Evolutionary conservation across 129 eudicot genomes (phyloP).

Genomic region (Flaveria linearis): DNA sequence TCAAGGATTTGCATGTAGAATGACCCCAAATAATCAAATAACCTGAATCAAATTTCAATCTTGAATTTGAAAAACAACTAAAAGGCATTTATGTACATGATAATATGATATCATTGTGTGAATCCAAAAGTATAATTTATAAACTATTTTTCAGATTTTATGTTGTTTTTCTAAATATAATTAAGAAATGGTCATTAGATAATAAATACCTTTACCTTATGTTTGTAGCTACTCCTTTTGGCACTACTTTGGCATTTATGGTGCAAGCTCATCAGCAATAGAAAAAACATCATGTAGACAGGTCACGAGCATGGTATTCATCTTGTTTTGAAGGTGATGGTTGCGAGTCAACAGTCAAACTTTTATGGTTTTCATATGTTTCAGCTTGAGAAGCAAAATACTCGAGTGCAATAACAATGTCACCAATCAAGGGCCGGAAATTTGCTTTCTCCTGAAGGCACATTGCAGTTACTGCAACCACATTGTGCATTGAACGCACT

Average conservation of each 20-base stretch:
- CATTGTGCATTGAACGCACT: slow-evolving; percentile 54
- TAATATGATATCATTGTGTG: not conserved
- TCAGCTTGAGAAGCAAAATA: slow-evolving; percentile 66
- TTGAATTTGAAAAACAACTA: not conserved
- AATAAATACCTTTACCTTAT: slow-evolving; percentile 10
- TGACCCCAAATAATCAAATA: not conserved
- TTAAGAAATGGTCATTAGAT: not conserved
- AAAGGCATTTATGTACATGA: not conserved
- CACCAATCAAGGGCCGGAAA: slow-evolving; percentile 69
- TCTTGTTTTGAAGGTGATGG: slow-evolving; percentile 32
- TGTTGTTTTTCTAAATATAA: not conserved
- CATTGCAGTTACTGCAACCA: slow-evolving; percentile 69
- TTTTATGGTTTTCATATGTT: slow-evolving; percentile 25
- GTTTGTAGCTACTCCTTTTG: not conserved
- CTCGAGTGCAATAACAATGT: slow-evolving; percentile 75
- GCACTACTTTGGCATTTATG: not conserved
- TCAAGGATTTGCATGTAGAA: too few species aligned
- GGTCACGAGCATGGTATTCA: slow-evolving; percentile 10
- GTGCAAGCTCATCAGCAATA: not conserved
- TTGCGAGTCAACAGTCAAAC: slow-evolving; percentile 33
- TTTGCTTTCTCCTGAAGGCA: slow-evolving; percentile 78
- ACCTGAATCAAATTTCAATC: not conserved
- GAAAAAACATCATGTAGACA: slow-evolving; percentile 8
- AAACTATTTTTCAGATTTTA: not conserved
- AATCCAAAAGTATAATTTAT: not conserved